phyloP scores from a whole-genome alignment of 2,329 filamentous ascomycete genomes.

The Sporothrix curviconia region DNA sequence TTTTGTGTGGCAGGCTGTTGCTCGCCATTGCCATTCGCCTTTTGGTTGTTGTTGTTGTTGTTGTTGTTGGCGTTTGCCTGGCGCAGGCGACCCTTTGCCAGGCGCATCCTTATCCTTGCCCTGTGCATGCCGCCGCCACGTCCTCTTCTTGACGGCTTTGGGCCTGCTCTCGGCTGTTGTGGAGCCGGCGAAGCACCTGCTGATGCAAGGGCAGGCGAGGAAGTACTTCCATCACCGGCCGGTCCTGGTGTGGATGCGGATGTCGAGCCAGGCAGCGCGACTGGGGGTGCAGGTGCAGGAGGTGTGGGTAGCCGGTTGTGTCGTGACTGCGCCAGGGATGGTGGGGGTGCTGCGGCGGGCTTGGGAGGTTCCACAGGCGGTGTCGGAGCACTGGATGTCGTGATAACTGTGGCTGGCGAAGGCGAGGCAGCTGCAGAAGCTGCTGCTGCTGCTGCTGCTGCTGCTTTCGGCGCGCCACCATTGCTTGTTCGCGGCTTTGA shows the following conservation, averaged over 20 bases:
- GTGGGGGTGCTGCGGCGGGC: conserved; percentile 8
- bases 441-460: neutral
- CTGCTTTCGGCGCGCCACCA: neutral
- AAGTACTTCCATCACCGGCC: too few species aligned
- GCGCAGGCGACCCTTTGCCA: neutral
- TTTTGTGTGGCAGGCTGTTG: neutral
- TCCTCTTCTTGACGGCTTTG: neutral
- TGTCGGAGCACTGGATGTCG: too few species aligned
- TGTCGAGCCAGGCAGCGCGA: neutral
- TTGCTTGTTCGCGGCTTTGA: neutral
- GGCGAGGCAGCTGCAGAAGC: neutral
- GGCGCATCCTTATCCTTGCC: neutral
- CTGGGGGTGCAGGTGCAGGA: neutral
- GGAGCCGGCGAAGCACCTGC: neutral
- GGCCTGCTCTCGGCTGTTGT: neutral
- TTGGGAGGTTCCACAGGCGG: neutral
- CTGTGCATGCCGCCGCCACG: neutral
- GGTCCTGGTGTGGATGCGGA: too few species aligned
- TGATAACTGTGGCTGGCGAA: neutral
- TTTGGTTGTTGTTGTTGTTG: conserved; percentile 11
- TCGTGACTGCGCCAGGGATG: conserved; percentile 19
- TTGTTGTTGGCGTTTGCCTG: neutral
- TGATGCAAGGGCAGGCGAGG: too few species aligned
- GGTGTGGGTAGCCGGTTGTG: conserved; percentile 18
- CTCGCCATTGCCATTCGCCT: neutral